phyloP scores from a whole-genome alignment of 2,329 filamentous ascomycete genomes.

The Zymoseptoria crescenta region DNA sequence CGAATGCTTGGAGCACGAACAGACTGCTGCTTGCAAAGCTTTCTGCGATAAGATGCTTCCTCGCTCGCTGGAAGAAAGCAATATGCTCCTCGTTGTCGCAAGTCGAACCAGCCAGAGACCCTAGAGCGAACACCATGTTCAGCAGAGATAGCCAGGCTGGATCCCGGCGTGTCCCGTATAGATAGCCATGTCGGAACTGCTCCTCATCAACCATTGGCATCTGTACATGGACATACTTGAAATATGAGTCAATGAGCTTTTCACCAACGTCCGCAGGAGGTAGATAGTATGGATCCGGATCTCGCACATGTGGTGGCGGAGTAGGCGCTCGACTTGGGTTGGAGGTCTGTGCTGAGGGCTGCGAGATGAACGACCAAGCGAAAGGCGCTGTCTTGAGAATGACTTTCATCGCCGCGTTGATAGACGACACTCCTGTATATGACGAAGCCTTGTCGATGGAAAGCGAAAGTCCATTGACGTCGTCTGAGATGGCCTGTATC shows the following conservation, averaged over 20 bases:
- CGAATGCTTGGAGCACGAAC: constrained; percentile 25
- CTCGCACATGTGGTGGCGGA: constrained; percentile 15
- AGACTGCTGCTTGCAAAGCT: constrained; percentile 26
- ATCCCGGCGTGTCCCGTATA: constrained; percentile 24
- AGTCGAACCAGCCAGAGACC: constrained; percentile 23
- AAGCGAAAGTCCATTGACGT: constrained; percentile 27
- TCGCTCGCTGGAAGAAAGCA: constrained; percentile 25
- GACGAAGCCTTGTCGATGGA: constrained; percentile 26
- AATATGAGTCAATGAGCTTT: constrained; percentile 27
- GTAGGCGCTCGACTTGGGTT: constrained; percentile 23
- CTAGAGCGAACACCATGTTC: constrained; percentile 28
- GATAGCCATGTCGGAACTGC: constrained; percentile 25
- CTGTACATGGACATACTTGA: constrained; percentile 24
- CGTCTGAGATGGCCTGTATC: constrained; percentile 35
- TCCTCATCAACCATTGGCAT: constrained; percentile 31
- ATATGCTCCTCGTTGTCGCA: constrained; percentile 24
- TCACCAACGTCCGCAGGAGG: constrained; percentile 24
- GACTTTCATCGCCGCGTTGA: constrained; percentile 28
- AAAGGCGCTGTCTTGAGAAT: constrained; percentile 27
- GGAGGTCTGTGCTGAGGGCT: constrained; percentile 21
- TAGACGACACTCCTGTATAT: constrained; percentile 28
- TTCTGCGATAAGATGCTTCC: constrained; percentile 24
- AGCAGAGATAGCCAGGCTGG: constrained; percentile 27
- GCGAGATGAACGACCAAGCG: constrained; percentile 21
- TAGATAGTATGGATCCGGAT: constrained; percentile 18